Conservation (phyloP, 106 monocot genomes). For the Posidonia australis region DNA sequence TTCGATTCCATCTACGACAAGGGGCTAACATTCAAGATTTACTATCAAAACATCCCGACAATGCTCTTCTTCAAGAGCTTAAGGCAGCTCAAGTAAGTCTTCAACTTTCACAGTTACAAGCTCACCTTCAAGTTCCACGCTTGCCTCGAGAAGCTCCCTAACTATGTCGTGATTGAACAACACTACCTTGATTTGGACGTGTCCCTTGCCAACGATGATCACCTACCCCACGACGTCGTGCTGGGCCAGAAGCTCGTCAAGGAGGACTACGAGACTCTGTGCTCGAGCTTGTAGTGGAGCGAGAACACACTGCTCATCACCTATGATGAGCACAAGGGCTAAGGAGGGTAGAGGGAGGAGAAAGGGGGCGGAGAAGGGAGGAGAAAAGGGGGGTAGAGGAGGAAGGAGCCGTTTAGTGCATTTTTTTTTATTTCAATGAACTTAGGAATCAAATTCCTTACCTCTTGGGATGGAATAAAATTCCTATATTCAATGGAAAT, state of each 20-base stretch:
- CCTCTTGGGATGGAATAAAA: too few relatives aligned
- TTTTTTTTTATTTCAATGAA: too few relatives aligned
- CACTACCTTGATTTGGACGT: conserved; percentile 52
- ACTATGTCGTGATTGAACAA: conserved; percentile 76
- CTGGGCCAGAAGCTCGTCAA: conserved; percentile 62
- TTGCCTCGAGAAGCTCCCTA: conserved; percentile 47
- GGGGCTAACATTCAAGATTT: conserved; percentile 49
- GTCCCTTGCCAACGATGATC: conserved; percentile 68
- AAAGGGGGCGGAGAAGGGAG: too few relatives aligned
- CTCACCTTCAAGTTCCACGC: conserved; percentile 66
- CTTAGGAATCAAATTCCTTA: too few relatives aligned
- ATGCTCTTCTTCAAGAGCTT: conserved; percentile 68
- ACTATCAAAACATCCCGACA: conserved; percentile 88
- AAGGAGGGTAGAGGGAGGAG: too few relatives aligned
- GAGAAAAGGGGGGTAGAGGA: too few relatives aligned
- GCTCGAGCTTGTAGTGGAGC: conserved; percentile 79
- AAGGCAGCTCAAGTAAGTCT: conserved; percentile 45
- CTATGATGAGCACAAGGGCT: conserved; percentile 85
- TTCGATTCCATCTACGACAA: conserved; percentile 65
- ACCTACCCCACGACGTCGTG: conserved; percentile 77
- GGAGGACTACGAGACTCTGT: conserved; percentile 69
- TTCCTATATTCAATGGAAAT: too few relatives aligned
- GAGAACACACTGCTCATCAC: conserved; percentile 73
- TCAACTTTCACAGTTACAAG: conserved; percentile 64
- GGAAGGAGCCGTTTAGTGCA: too few relatives aligned